A percentile compares a stretch with the other conserved stretches of the same genome.
These are phyloP conservation scores for Podaxis mareebaensis DNA, from an alignment of 768 basidiomycete species.

Conservation along the genomic window DNA sequence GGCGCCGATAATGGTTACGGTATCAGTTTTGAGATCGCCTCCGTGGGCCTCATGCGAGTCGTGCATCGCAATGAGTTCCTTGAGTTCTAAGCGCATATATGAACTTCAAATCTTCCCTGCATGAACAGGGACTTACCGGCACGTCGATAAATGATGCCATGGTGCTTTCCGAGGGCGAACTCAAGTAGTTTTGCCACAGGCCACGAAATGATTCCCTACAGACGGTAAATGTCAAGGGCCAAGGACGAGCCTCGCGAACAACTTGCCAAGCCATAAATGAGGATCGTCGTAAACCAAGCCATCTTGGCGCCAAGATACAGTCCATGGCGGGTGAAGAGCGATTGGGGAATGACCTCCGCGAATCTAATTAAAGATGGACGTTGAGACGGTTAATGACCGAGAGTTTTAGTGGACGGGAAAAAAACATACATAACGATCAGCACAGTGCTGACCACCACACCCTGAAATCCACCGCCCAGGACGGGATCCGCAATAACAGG, in stretches of 20 bases:
- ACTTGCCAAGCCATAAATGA: constrained; percentile 72
- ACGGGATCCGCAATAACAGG: constrained; percentile 82
- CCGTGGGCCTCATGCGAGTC: constrained; percentile 70
- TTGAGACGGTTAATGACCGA: not conserved
- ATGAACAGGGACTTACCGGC: constrained; percentile 10
- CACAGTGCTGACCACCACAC: constrained; percentile 80
- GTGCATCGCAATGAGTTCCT: constrained; percentile 91
- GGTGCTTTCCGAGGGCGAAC: constrained; percentile 75
- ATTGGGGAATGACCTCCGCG: constrained; percentile 90
- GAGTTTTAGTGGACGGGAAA: not conserved
- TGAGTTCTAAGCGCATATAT: constrained; percentile 55
- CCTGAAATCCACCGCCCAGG: constrained; percentile 75
- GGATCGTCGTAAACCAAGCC: constrained; percentile 64
- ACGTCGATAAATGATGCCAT: constrained; percentile 73
- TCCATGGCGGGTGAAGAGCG: constrained; percentile 89
- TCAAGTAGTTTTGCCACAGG: constrained; percentile 85
- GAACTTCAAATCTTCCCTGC: not conserved
- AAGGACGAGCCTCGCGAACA: not conserved
- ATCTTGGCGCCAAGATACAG: constrained; percentile 87
- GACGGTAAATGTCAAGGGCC: not conserved
- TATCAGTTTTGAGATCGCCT: constrained; percentile 85
- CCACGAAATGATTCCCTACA: constrained; percentile 75
- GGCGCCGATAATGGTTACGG: constrained; percentile 87
- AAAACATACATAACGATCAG: constrained; percentile 82
- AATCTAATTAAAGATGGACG: constrained; percentile 49